These are phyloP conservation scores for Rhodotorula glutinis DNA, from an alignment of 1,284 basidiomycete genomes.

Conservation along the genomic window DNA sequence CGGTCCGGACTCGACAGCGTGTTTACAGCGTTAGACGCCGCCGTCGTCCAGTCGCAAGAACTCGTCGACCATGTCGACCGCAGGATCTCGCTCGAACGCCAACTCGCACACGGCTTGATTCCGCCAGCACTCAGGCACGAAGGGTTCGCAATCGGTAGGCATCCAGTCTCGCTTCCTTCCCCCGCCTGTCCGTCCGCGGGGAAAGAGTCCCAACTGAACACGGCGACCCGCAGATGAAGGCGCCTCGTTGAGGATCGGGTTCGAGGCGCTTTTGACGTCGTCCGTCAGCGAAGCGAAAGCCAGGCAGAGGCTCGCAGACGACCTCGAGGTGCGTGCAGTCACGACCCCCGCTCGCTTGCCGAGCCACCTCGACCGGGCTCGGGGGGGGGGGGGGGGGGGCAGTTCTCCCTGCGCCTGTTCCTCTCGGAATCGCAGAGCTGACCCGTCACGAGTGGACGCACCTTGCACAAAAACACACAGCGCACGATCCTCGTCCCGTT, in stretches of 20 bases:
- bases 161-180: no score
- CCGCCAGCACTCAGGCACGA: constrained; percentile 26
- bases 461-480: background rate
- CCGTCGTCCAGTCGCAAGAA: constrained; percentile 22
- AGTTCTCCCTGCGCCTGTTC: background rate
- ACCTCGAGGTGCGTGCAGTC: constrained; percentile 18
- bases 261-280: constrained; percentile 32
- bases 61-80: constrained; percentile 11
- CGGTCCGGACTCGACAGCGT: constrained; percentile 24
- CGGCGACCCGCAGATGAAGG: constrained; percentile 32
- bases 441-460: background rate
- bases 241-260: constrained; percentile 21
- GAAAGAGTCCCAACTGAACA: no score
- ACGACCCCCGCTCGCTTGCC: background rate
- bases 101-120: constrained; percentile 3
- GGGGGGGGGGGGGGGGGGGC: background rate
- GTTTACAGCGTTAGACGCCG: constrained; percentile 19
- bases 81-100: constrained; percentile 8
- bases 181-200: no score
- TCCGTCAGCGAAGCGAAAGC: constrained; percentile 24
- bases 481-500: constrained; percentile 33
- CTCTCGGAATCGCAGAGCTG: background rate
- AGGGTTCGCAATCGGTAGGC: constrained; percentile 28
- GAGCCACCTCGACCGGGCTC: background rate
- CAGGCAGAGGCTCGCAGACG: constrained; percentile 23